A percentile compares a stretch with the other conserved stretches of the same genome.
phyloP scores from a whole-genome alignment of 2,329 filamentous ascomycete species.

The Akanthomyces dipterigenus region DNA sequence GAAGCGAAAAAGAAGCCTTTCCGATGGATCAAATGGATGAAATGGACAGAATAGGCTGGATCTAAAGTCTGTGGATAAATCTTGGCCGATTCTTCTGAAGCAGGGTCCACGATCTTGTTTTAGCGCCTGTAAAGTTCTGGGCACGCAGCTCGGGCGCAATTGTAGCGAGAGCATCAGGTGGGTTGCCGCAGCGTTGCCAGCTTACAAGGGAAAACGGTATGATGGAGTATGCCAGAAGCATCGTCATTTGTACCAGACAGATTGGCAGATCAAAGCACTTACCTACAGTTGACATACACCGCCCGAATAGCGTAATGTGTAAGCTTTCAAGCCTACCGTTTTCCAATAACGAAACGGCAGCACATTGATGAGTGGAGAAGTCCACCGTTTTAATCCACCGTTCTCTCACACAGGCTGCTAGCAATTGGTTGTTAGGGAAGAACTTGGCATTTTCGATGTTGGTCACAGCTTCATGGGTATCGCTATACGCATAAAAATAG shows the following conservation, averaged over 20 bases:
- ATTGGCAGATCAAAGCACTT: not conserved
- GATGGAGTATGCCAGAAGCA: no score
- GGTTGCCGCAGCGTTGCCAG: not conserved
- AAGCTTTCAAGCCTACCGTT: not conserved
- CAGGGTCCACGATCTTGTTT: not conserved
- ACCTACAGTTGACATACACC: not conserved
- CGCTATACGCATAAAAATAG: no score
- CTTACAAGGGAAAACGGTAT: not conserved
- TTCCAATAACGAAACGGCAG: not conserved
- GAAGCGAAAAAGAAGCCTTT: not conserved
- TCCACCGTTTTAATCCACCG: not conserved
- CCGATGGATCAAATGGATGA: no score
- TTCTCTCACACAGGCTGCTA: not conserved
- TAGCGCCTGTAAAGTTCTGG: not conserved
- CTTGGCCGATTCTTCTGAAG: not conserved
- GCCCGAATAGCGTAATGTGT: not conserved
- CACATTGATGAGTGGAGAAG: not conserved
- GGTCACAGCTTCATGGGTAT: no score
- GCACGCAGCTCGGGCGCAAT: not conserved
- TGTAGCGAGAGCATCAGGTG: not conserved
- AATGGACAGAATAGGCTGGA: no score
- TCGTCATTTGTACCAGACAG: not conserved
- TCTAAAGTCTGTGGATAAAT: not conserved
- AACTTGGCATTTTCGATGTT: no score
- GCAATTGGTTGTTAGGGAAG: no score